Percentiles rank a stretch among this genome's conserved stretches.
Evolutionary conservation across 2,329 filamentous ascomycete genomes (phyloP).

Genomic region (Xenosphaeropsis pyriputrescens): DNA sequence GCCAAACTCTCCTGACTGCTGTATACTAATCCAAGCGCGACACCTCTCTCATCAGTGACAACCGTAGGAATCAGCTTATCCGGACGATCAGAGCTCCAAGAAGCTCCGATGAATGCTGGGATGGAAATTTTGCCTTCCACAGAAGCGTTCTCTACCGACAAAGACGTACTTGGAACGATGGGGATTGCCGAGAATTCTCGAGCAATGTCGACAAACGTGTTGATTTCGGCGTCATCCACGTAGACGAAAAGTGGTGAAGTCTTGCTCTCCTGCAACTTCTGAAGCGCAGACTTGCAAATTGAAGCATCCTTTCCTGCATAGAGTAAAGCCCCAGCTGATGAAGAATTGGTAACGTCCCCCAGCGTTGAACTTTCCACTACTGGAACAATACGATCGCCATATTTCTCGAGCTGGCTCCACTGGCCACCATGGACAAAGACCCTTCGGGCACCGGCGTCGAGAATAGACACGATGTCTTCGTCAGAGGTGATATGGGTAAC

Average conservation of each 20-base stretch:
- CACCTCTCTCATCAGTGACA: slow-evolving; percentile 76
- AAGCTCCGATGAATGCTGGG: slow-evolving; percentile 55
- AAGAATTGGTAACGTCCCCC: slow-evolving; percentile 3
- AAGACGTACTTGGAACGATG: slow-evolving; percentile 53
- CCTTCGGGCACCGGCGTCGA: slow-evolving; percentile 74
- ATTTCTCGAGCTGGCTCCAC: slow-evolving; percentile 40
- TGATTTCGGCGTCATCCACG: slow-evolving; percentile 6
- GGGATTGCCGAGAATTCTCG: slow-evolving; percentile 38
- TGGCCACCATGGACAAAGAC: slow-evolving; percentile 68
- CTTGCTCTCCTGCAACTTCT: slow-evolving; percentile 11
- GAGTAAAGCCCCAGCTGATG: slow-evolving; percentile 18
- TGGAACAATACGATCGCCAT: slow-evolving; percentile 40
- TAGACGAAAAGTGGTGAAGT: slow-evolving; percentile 15
- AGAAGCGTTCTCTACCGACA: slow-evolving; percentile 56
- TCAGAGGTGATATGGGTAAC: slow-evolving; percentile 51
- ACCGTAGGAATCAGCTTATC: slow-evolving; percentile 82
- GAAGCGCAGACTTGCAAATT: slow-evolving; percentile 16
- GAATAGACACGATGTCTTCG: slow-evolving; percentile 64
- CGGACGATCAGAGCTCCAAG: slow-evolving; percentile 66
- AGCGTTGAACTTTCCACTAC: slow-evolving; percentile 15
- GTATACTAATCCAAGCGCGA: slow-evolving; percentile 82
- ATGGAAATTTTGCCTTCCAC: slow-evolving; percentile 43
- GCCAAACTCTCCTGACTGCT: slow-evolving; percentile 82
- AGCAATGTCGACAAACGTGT: slow-evolving; percentile 9
- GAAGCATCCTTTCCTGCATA: slow-evolving; percentile 23